Conservation (phyloP, 352 stramenopile species). For the Globisporangium nagaii region DNA sequence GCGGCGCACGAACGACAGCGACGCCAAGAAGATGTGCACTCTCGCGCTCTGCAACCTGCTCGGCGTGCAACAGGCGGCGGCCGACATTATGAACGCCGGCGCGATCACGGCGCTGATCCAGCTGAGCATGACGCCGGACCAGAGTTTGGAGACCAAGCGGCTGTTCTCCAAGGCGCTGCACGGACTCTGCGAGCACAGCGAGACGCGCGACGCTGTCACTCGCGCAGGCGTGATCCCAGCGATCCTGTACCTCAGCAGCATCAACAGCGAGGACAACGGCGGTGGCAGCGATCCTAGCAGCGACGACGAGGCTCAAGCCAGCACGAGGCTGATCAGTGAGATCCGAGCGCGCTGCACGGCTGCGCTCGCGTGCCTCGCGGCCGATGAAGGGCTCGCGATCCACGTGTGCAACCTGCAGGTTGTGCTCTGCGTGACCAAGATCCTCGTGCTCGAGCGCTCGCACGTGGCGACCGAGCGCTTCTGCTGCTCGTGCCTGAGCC, state of each 20-base stretch:
- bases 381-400: slow-evolving; percentile 26
- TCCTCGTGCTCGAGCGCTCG: slow-evolving; percentile 40
- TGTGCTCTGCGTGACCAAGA: slow-evolving; percentile 45
- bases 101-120: slow-evolving; percentile 61
- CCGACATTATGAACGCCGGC: slow-evolving; percentile 61
- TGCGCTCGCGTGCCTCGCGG: slow-evolving; percentile 54
- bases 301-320: background rate
- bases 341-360: slow-evolving; percentile 60
- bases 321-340: slow-evolving; percentile 22
- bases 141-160: slow-evolving; percentile 42
- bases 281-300: background rate
- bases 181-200: slow-evolving; percentile 50
- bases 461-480: slow-evolving; percentile 63
- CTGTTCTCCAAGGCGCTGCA: slow-evolving; percentile 67
- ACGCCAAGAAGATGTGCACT: slow-evolving; percentile 75
- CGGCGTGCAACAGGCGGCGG: slow-evolving; percentile 62
- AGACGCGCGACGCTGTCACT: slow-evolving; percentile 41
- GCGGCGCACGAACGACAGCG: slow-evolving; percentile 16
- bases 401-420: slow-evolving; percentile 45
- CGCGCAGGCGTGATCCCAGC: slow-evolving; percentile 51
- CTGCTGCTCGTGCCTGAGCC: slow-evolving; percentile 64
- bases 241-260: slow-evolving; percentile 44
- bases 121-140: slow-evolving; percentile 41
- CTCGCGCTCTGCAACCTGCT: slow-evolving; percentile 74
- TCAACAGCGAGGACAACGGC: slow-evolving; percentile 2